Evolutionary conservation across 805 yeast species (phyloP), one percentile per base, ranked within the genome.

Genomic region (Saccharomycodes ludwigii): DNA sequence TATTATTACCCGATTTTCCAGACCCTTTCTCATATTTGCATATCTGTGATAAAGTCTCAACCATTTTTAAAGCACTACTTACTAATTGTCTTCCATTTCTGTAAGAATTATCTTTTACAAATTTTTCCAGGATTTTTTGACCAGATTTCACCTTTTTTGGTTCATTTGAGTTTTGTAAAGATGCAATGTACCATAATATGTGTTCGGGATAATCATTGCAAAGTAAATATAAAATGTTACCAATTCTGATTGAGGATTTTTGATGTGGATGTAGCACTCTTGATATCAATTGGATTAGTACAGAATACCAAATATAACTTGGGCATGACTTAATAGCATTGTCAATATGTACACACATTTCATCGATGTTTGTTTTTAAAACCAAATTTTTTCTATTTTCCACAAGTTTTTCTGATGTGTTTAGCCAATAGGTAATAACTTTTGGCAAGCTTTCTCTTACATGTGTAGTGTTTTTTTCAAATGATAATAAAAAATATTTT

Each of bases 401-500:
- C 16, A 25, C 19, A 18, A 16, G 10, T n/a, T n/a, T n/a, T 18
- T 44, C 50, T 3, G 65, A 73, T 50, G 77, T 80, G 43, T 86
- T 95, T 16, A 91, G 59, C 98, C 98, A 91, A 6, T 82, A 66
- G 0, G 95, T 84, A 4, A 86, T 67, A n/a, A 83, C 69, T 45
- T 84, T 85, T 0, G 98, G 97, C 14, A 91, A 58, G 0, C 88
- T 78, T 54, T 91, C 96, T 47, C 74, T 74, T 2, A 82, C 67
- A 46, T 73, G 78, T 22, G 70, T 65, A 3, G 75, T 65, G 1
- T 70, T 70, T 32, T 44, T 46, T 18, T 49, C 48, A 32, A 54
- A 50, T 1, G 61, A 52, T 10, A 36, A 27, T 24, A 54, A 31
- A 25, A 55, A 49, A 30, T 40, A 50, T 2, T 49, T 42, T 6